Evolutionary conservation across 306 rosid species (phyloP).

Genomic region (Prunus fruticosa): DNA sequence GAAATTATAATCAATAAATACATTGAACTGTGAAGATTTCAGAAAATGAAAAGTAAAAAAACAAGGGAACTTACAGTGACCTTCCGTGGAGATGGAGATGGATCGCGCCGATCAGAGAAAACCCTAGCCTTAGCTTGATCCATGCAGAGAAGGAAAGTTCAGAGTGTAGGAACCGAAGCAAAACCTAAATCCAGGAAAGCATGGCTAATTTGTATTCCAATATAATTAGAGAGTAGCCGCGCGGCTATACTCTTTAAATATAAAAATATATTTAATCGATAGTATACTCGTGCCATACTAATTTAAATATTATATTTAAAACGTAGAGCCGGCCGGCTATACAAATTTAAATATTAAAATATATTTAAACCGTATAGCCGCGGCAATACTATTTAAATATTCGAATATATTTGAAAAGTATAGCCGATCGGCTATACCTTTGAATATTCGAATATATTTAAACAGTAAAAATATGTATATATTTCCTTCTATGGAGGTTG

Average conservation of each 20-base stretch:
- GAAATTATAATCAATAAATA: not conserved
- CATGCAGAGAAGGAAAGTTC: not conserved
- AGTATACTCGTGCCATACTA: too few relatives aligned
- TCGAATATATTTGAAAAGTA: too few relatives aligned
- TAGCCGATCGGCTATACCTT: too few relatives aligned
- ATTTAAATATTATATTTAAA: too few relatives aligned
- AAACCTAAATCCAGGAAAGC: constrained; percentile 26
- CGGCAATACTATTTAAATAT: too few relatives aligned
- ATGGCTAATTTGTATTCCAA: not conserved
- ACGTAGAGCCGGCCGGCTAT: too few relatives aligned
- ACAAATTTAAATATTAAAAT: too few relatives aligned
- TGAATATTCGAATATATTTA: too few relatives aligned
- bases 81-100: constrained; percentile 6
- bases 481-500: constrained; percentile 7
- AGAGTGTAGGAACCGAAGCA: constrained; percentile 21
- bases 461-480: too few relatives aligned
- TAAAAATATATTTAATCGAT: too few relatives aligned
- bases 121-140: constrained; percentile 53
- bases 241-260: too few relatives aligned
- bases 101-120: constrained; percentile 27
- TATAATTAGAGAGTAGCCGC: rapidly evolving
- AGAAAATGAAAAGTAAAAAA: not conserved
- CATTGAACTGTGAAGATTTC: not conserved
- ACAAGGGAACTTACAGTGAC: constrained; percentile 39
- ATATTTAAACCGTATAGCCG: too few relatives aligned